These are phyloP conservation scores for Claviceps paspali DNA, from an alignment of 2,329 filamentous ascomycete genomes.

Conservation along the genomic window DNA sequence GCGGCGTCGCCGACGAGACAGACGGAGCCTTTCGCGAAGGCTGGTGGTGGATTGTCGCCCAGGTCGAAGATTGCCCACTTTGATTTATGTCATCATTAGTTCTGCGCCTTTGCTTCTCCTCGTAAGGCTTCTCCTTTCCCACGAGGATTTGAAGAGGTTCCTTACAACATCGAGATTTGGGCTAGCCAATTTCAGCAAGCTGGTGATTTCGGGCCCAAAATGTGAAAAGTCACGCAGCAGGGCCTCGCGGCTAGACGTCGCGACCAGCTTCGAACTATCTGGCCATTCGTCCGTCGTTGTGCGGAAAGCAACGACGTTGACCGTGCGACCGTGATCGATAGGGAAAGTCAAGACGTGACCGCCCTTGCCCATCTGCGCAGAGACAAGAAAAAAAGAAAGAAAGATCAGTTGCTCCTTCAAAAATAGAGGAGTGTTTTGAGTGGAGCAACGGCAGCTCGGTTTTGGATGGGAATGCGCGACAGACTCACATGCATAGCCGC, in stretches of 20 bases:
- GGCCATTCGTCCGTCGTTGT: slow-evolving; percentile 1
- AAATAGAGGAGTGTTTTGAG: no score
- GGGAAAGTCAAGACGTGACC: slow-evolving; percentile 4
- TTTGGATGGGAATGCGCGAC: neutral
- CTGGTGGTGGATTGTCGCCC: slow-evolving; percentile 4
- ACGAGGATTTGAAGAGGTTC: no score
- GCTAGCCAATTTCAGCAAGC: slow-evolving; percentile 1
- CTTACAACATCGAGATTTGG: slow-evolving; percentile 2
- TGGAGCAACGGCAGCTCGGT: no score
- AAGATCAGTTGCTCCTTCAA: no score
- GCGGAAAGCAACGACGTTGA: slow-evolving; percentile 5
- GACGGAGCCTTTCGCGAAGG: neutral
- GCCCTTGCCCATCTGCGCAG: slow-evolving; percentile 3
- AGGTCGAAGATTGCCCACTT: slow-evolving; percentile 7
- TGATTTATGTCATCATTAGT: neutral
- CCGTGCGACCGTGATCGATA: slow-evolving; percentile 2
- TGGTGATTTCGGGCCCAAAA: neutral
- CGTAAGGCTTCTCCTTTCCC: no score
- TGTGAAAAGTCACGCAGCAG: slow-evolving; percentile 3
- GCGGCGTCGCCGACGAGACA: slow-evolving; percentile 7
- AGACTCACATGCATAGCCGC: slow-evolving; percentile 4
- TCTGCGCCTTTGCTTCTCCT: neutral
- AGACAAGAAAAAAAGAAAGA: no score
- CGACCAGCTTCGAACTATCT: neutral
- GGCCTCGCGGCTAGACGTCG: slow-evolving; percentile 2